Evolutionary conservation across 441 rosid species (phyloP), one percentile per base, ranked within the genome.

Genomic region (Brassica balearica): DNA sequence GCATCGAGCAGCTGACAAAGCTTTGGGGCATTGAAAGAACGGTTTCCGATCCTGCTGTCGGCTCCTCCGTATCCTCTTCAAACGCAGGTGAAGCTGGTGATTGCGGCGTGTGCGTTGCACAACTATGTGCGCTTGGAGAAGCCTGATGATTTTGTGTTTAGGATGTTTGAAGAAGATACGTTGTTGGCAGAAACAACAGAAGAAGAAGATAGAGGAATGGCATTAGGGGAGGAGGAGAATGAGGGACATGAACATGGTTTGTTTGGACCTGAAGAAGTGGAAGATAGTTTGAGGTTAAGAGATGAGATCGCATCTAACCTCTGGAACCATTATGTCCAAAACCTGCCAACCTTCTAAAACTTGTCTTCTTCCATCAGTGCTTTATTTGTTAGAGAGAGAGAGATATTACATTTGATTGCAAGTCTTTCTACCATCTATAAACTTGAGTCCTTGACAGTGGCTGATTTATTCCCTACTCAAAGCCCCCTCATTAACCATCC

Each of bases 51-150:
- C 70, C 71, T 94, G 77, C 84, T 84, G 82, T 76, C 97, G 15
- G 94, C 97, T 76, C 97, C 98, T 62, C 97, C 98, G 4, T 94
- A 94, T 79, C 97, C 98, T 46, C 85, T 92, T 43, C 97, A 85
- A 68, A 91, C 69, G 3, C 97, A 94, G 84, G 97, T 94, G 73
- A 94, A 94, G 80, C 77, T 94, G 84, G 94, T 94, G 10, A 90
- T 94, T n/a, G 98, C 90, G 7, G 86, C 97, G 1, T 94, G 95
- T 14, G 94, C 98, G 5, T 65, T 94, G 67, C 97, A 92, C 84
- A 94, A 94, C 79, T 94, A 82, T 84, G 77, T 94, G 41, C 95
- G 90, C 32, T 83, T 71, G 69, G 98, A 92, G 84, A 91, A 88
- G 70, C 97, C 95, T 0, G 65, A 61, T 73, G 97, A 94, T 77